A percentile compares a stretch with the other conserved stretches of the same genome.
These are phyloP conservation scores for Vaccinium myrtillus DNA, from an alignment of 148 eudicot species.

Conservation along the genomic window DNA sequence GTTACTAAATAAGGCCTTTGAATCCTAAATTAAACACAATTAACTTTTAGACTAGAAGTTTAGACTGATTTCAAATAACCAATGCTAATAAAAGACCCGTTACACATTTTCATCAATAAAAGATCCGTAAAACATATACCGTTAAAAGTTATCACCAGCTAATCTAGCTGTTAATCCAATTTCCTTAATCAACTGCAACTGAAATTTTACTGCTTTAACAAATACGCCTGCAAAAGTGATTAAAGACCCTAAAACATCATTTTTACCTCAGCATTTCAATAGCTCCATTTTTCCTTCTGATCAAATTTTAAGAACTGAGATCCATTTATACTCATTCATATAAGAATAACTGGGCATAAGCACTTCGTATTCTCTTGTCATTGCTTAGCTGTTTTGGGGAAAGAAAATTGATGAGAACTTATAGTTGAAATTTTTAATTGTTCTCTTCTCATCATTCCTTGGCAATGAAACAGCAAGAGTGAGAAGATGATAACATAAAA, in stretches of 20 bases:
- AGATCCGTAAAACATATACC: background rate
- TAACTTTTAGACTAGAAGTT: background rate
- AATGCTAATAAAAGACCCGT: background rate
- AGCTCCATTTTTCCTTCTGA: background rate
- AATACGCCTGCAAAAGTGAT: background rate
- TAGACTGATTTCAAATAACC: background rate
- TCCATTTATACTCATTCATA: background rate
- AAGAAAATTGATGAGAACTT: background rate
- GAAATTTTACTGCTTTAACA: background rate
- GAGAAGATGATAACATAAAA: background rate
- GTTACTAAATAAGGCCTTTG: background rate
- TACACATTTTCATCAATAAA: background rate
- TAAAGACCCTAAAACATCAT: background rate
- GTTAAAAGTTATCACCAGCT: background rate
- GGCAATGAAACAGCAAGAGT: background rate
- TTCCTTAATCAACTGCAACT: background rate
- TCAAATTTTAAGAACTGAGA: background rate
- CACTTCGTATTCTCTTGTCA: background rate
- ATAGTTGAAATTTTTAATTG: background rate
- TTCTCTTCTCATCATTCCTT: background rate
- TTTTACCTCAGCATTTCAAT: background rate
- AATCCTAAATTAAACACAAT: background rate
- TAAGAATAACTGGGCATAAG: background rate
- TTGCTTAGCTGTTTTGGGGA: background rate
- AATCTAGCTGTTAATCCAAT: background rate